These are phyloP conservation scores for Chrysosporium queenslandicum DNA, from an alignment of 2,329 filamentous ascomycete genomes.

Conservation along the genomic window DNA sequence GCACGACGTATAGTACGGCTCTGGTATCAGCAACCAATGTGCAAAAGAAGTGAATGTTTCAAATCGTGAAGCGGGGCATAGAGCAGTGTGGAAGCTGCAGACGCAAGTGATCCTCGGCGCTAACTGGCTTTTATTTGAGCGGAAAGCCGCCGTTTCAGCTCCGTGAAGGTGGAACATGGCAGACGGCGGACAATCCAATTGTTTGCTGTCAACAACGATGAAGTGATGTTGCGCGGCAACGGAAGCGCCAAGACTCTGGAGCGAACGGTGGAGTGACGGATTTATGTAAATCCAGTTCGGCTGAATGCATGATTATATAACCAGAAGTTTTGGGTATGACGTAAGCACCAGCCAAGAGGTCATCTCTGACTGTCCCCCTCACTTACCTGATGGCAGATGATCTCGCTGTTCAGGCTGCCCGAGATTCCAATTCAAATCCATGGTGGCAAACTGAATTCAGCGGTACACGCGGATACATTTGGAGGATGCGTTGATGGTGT, in stretches of 20 bases:
- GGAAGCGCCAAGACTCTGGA: conserved; percentile 1
- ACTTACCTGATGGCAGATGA: not conserved
- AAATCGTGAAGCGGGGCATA: not conserved
- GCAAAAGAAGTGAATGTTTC: not conserved
- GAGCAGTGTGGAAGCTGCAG: not conserved
- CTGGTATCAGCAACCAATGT: not conserved
- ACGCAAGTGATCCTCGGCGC: not conserved
- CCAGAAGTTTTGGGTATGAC: not conserved
- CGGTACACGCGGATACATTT: not conserved
- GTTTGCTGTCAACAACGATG: conserved; percentile 10
- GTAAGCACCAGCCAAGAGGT: not conserved
- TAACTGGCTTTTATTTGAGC: not conserved
- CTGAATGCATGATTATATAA: not conserved
- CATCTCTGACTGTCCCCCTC: too few relatives aligned
- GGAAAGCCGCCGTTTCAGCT: not conserved
- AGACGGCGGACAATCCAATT: conserved; percentile 2
- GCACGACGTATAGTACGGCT: not conserved
- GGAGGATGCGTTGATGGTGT: not conserved
- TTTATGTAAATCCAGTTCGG: not conserved
- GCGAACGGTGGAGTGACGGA: not conserved
- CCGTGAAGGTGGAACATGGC: not conserved
- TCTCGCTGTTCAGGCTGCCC: not conserved
- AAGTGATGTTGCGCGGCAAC: conserved; percentile 10
- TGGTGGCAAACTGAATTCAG: not conserved
- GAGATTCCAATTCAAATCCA: not conserved